These are phyloP conservation scores for Phaffia tasmanica DNA, from an alignment of 768 basidiomycete genomes.

Conservation along the genomic window DNA sequence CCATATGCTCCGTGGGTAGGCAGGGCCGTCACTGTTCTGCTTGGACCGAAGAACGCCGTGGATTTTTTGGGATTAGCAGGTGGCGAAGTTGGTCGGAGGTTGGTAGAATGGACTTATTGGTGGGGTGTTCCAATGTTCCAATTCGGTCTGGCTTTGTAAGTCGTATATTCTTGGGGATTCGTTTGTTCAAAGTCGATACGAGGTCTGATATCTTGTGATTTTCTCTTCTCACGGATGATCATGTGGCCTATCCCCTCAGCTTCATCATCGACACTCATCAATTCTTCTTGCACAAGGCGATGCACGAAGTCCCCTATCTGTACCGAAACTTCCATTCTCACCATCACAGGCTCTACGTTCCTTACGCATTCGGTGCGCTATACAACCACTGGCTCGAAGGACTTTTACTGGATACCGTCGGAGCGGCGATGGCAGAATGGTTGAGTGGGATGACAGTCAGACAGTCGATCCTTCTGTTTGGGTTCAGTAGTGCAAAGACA, in stretches of 20 bases:
- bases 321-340: slow-evolving; percentile 86
- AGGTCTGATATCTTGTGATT: no score
- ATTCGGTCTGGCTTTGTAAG: slow-evolving; percentile 71
- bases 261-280: slow-evolving; percentile 96
- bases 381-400: slow-evolving; percentile 98
- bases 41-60: slow-evolving; percentile 43
- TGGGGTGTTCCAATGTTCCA: slow-evolving; percentile 73
- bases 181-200: no score
- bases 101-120: slow-evolving; percentile 72
- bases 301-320: slow-evolving; percentile 82
- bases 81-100: slow-evolving; percentile 33
- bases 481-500: slow-evolving; percentile 40
- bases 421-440: slow-evolving; percentile 64
- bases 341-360: slow-evolving; percentile 92
- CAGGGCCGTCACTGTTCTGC: slow-evolving; percentile 37
- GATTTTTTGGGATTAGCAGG: slow-evolving; percentile 34
- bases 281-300: slow-evolving; percentile 83
- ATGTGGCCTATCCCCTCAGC: slow-evolving; percentile 41
- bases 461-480: slow-evolving; percentile 72
- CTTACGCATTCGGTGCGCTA: slow-evolving; percentile 89
- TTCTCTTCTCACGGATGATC: not conserved
- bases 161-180: slow-evolving; percentile 30
- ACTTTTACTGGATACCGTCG: slow-evolving; percentile 69
- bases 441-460: slow-evolving; percentile 59
- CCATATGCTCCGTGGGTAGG: slow-evolving; percentile 38